A percentile compares a stretch with the other conserved stretches of the same genome.
Conservation (phyloP, 1,139 yeast species). For the Tardiomyces digboiensis region DNA sequence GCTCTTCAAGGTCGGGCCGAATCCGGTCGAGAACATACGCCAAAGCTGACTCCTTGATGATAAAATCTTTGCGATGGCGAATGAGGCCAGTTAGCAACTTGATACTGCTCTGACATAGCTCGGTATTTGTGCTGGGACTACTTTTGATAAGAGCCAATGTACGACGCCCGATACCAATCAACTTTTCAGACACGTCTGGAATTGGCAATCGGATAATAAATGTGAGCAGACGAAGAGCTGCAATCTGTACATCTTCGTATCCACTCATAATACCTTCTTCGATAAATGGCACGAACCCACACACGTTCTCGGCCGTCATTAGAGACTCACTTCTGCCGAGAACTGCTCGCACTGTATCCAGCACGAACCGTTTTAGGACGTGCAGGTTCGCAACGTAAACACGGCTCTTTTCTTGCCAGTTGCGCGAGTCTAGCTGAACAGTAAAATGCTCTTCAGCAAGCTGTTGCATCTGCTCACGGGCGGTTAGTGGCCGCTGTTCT, state of each 20-base stretch:
- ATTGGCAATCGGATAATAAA: constrained; percentile 55
- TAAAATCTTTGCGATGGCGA: constrained; percentile 56
- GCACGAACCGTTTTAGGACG: constrained; percentile 44
- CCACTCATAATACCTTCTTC: constrained; percentile 50
- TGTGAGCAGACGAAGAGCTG: constrained; percentile 57
- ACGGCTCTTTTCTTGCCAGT: constrained; percentile 41
- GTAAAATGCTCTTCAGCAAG: constrained; percentile 50
- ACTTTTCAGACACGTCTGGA: constrained; percentile 40
- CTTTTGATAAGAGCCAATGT: constrained; percentile 62
- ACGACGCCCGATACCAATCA: constrained; percentile 25
- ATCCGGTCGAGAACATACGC: constrained; percentile 69
- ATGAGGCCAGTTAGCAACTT: constrained; percentile 66
- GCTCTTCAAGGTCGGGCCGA: constrained; percentile 86
- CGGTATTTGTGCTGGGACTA: constrained; percentile 70
- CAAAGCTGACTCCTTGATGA: constrained; percentile 61
- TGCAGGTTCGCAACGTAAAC: constrained; percentile 52
- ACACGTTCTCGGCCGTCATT: constrained; percentile 48
- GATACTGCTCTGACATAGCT: constrained; percentile 74
- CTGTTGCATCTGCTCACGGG: constrained; percentile 1
- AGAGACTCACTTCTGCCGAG: constrained; percentile 46
- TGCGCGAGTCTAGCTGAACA: constrained; percentile 55
- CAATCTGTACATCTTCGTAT: constrained; percentile 65
- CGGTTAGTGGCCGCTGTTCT: constrained; percentile 1
- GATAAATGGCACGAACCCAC: constrained; percentile 69
- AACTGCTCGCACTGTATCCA: constrained; percentile 70